phyloP scores from a whole-genome alignment of 129 eudicot species.

The Chrysanthemum lavandulifolium region DNA sequence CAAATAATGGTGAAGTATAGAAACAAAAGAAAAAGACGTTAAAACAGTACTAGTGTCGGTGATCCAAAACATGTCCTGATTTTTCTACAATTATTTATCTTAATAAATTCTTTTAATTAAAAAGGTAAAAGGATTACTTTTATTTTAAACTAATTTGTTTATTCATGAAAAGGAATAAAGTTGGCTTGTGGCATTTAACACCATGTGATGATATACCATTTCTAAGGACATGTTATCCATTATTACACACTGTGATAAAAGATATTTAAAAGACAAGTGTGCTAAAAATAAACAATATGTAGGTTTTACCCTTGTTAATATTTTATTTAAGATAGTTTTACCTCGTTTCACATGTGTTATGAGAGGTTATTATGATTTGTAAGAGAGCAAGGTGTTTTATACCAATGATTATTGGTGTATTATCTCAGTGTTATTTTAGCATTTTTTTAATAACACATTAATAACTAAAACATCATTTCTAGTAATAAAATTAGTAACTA shows the following conservation, averaged over 20 bases:
- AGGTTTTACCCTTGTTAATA: too few species aligned
- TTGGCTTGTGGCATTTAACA: slow-evolving; percentile 25
- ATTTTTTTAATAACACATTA: too few species aligned
- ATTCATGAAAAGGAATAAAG: slow-evolving; percentile 18
- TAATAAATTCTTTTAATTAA: not conserved
- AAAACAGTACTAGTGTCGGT: slow-evolving; percentile 26
- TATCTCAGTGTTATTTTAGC: too few species aligned
- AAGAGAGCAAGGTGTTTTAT: too few species aligned
- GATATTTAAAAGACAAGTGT: not conserved
- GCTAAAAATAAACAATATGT: not conserved
- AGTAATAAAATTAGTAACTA: too few species aligned
- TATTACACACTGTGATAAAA: slow-evolving; percentile 3
- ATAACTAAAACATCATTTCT: too few species aligned
- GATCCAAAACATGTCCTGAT: slow-evolving; percentile 19
- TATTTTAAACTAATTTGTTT: not conserved
- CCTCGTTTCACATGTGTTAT: too few species aligned
- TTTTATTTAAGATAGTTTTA: too few species aligned
- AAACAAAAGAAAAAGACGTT: slow-evolving; percentile 4
- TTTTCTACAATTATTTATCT: not conserved
- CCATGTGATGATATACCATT: slow-evolving; percentile 25
- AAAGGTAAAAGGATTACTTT: slow-evolving; percentile 11
- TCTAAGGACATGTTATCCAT: slow-evolving; percentile 22
- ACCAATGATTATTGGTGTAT: too few species aligned
- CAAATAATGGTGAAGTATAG: not conserved
- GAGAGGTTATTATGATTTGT: too few species aligned